phyloP scores from a whole-genome alignment of 106 monocot species.

The Allium fistulosum region DNA sequence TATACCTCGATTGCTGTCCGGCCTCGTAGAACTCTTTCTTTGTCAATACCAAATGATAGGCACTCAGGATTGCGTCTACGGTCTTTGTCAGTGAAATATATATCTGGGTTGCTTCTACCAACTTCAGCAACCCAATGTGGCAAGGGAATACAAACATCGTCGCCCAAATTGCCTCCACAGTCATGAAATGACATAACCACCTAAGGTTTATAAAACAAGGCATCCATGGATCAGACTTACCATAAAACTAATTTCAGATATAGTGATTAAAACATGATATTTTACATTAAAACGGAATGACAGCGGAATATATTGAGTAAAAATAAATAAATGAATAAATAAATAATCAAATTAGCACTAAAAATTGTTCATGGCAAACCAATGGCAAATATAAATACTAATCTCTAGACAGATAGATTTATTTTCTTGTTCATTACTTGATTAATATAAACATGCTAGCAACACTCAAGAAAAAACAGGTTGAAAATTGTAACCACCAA shows the following conservation, averaged over 20 bases:
- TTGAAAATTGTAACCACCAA: too few species aligned
- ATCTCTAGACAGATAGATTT: too few species aligned
- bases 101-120: constrained; percentile 80
- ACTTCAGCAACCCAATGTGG: constrained; percentile 83
- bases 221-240: constrained; percentile 5
- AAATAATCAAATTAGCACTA: too few species aligned
- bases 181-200: constrained; percentile 99
- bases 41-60: constrained; percentile 89
- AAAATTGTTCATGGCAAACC: too few species aligned
- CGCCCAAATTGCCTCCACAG: constrained; percentile 90
- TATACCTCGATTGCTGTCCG: constrained; percentile 92
- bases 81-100: constrained; percentile 79
- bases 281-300: not conserved
- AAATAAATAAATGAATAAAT: too few species aligned
- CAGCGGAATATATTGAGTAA: too few species aligned
- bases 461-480: too few species aligned
- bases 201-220: constrained; percentile 23
- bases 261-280: not conserved
- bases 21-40: constrained; percentile 81
- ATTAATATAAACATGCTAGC: too few species aligned
- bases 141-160: constrained; percentile 74
- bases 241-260: not conserved
- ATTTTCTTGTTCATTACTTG: too few species aligned
- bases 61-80: constrained; percentile 69
- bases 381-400: too few species aligned